phyloP scores from a whole-genome alignment of 1,284 basidiomycete species.

The Coniophora puteana region DNA sequence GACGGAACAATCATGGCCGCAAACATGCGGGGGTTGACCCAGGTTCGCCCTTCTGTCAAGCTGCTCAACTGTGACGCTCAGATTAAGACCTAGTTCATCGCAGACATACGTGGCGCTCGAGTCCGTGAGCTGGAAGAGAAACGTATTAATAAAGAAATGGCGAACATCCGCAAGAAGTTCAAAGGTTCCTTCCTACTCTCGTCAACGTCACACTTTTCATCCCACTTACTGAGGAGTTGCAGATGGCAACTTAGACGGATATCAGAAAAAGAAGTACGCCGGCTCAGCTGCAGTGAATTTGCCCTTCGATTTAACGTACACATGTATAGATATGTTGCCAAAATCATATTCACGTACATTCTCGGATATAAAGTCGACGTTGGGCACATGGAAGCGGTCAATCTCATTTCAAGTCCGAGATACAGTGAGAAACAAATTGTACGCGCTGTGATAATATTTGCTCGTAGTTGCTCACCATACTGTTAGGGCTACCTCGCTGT shows the following conservation, averaged over 20 bases:
- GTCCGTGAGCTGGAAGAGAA: constrained; percentile 93
- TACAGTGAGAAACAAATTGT: constrained; percentile 99
- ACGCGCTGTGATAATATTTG: constrained; percentile 25
- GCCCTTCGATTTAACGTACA: constrained; percentile 12
- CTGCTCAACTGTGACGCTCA: constrained; percentile 7
- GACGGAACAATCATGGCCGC: constrained; percentile 77
- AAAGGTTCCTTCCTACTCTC: constrained; percentile 52
- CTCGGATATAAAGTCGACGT: constrained; percentile 98
- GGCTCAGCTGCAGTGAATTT: constrained; percentile 15
- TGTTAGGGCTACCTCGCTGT: constrained; percentile 94
- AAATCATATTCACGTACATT: constrained; percentile 99
- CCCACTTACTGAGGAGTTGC: too few relatives aligned
- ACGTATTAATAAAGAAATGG: constrained; percentile 99
- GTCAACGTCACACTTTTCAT: constrained; percentile 5
- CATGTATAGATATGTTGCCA: constrained; percentile 77
- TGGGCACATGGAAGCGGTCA: constrained; percentile 99
- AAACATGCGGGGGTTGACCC: constrained; percentile 86
- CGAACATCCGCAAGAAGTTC: constrained; percentile 98
- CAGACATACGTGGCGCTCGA: constrained; percentile 91
- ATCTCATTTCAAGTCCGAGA: constrained; percentile 92
- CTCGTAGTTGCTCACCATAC: constrained; percentile 10
- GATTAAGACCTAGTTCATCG: constrained; percentile 76
- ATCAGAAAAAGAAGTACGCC: constrained; percentile 98
- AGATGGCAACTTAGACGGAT: constrained; percentile 97
- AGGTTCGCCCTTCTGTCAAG: constrained; percentile 47